Percentiles rank a stretch among this genome's conserved stretches.
These are phyloP conservation scores for Mortierella sp. DNA, from an alignment of 371 early-diverging fungal genomes.

Conservation along the genomic window DNA sequence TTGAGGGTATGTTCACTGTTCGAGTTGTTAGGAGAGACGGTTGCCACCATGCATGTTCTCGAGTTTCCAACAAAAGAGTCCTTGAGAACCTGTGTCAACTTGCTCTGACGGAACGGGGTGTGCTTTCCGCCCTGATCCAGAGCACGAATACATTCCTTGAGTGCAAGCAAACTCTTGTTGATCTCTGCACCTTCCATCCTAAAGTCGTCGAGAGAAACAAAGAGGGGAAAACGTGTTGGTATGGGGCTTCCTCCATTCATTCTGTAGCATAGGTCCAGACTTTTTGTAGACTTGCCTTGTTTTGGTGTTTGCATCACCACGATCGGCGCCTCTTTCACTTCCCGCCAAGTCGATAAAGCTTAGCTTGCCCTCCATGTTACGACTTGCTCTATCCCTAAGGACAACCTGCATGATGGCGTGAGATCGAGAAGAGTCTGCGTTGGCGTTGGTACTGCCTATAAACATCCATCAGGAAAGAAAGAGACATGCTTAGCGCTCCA, in stretches of 20 bases:
- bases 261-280: too few relatives aligned
- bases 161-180: constrained; percentile 96
- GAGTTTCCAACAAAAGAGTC: constrained; percentile 98
- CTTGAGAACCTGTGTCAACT: constrained; percentile 97
- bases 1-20: constrained; percentile 98
- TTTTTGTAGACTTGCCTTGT: too few relatives aligned
- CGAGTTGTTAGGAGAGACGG: constrained; percentile 90
- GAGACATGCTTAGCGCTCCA: too few relatives aligned
- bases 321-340: constrained; percentile 98
- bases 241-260: too few relatives aligned
- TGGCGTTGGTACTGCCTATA: constrained; percentile 89
- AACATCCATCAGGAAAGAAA: too few relatives aligned
- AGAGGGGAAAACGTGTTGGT: too few relatives aligned
- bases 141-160: constrained; percentile 98
- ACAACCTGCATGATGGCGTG: constrained; percentile 97
- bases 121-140: constrained; percentile 93
- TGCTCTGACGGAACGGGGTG: constrained; percentile 98
- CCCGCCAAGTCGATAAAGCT: constrained; percentile 99
- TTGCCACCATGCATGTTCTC: constrained; percentile 98
- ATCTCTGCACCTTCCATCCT: constrained; percentile 98
- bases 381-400: constrained; percentile 72
- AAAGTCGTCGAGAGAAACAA: too few relatives aligned
- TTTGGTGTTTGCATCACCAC: constrained; percentile 90
- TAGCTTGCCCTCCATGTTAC: constrained; percentile 77
- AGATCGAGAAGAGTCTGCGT: constrained; percentile 95